Percentiles rank a stretch among this genome's conserved stretches.
Conservation (phyloP, 306 rosid genomes). For the Quercus glauca region DNA sequence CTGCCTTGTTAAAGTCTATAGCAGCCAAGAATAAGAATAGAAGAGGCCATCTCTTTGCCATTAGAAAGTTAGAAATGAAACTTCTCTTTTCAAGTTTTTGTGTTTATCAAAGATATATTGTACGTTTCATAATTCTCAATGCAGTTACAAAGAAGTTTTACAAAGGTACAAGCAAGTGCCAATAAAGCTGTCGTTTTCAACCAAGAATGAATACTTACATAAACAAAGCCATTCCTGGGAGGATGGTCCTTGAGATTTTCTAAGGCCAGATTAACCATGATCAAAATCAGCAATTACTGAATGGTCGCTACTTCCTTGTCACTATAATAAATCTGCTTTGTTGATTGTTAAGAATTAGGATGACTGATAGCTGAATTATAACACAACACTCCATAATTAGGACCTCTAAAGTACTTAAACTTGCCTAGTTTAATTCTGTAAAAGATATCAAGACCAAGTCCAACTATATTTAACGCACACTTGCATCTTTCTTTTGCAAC, state of each 20-base stretch:
- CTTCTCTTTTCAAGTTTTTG: no score
- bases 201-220: not conserved
- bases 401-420: not conserved
- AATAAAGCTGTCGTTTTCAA: not conserved
- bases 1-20: not conserved
- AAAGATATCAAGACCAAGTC: no score
- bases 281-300: not conserved
- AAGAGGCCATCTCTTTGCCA: slow-evolving; percentile 4
- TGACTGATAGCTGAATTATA: not conserved
- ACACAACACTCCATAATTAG: not conserved
- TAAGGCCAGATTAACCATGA: slow-evolving; percentile 11
- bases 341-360: not conserved
- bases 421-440: not conserved
- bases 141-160: not conserved
- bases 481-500: no score
- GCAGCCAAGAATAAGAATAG: not conserved
- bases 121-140: no score
- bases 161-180: not conserved
- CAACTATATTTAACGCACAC: no score
- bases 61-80: not conserved
- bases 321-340: not conserved
- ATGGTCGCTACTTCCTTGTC: not conserved
- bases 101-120: no score
- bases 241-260: slow-evolving; percentile 6
- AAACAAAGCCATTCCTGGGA: not conserved